Percentiles rank a stretch among this genome's conserved stretches.
phyloP scores from a whole-genome alignment of 2,329 filamentous ascomycete species.

The Aschersonia sp. region DNA sequence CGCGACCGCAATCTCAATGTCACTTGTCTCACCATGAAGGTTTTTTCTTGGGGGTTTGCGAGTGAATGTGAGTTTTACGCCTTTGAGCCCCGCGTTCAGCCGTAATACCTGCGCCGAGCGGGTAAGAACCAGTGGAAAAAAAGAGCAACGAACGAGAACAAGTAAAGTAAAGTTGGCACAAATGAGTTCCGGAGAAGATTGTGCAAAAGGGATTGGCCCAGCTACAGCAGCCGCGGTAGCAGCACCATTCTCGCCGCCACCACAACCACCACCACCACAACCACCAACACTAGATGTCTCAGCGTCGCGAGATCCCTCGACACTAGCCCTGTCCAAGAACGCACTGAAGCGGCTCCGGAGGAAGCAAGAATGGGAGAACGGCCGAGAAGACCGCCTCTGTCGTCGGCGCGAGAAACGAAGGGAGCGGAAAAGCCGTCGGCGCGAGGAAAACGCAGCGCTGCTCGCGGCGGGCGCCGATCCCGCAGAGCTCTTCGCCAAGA shows the following conservation, averaged over 20 bases:
- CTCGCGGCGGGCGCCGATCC: slow-evolving; percentile 33
- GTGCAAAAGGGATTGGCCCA: too few relatives aligned
- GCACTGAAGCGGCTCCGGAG: slow-evolving; percentile 67
- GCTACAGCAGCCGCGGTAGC: too few relatives aligned
- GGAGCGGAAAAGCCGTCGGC: slow-evolving; percentile 30
- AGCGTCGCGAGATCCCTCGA: background rate
- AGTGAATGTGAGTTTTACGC: too few relatives aligned
- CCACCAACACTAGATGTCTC: background rate
- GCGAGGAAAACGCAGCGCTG: slow-evolving; percentile 32
- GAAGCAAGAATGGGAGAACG: slow-evolving; percentile 61
- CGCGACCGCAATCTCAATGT: too few relatives aligned
- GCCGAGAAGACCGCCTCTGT: slow-evolving; percentile 41
- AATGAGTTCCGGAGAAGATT: too few relatives aligned
- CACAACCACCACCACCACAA: background rate
- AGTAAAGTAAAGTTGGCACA: too few relatives aligned
- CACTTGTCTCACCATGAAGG: too few relatives aligned
- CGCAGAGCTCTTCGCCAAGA: slow-evolving; percentile 16
- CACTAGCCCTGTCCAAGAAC: slow-evolving; percentile 59
- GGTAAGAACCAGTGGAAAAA: too few relatives aligned
- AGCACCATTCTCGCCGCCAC: background rate
- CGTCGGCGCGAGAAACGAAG: slow-evolving; percentile 40
- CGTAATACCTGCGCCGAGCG: too few relatives aligned
- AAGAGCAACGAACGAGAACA: too few relatives aligned
- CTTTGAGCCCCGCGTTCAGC: too few relatives aligned
- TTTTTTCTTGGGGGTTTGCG: too few relatives aligned